Percentiles rank a stretch among this genome's conserved stretches.
These are phyloP conservation scores for Eucalyptus globulus DNA, from an alignment of 345 rosid genomes.

Conservation along the genomic window DNA sequence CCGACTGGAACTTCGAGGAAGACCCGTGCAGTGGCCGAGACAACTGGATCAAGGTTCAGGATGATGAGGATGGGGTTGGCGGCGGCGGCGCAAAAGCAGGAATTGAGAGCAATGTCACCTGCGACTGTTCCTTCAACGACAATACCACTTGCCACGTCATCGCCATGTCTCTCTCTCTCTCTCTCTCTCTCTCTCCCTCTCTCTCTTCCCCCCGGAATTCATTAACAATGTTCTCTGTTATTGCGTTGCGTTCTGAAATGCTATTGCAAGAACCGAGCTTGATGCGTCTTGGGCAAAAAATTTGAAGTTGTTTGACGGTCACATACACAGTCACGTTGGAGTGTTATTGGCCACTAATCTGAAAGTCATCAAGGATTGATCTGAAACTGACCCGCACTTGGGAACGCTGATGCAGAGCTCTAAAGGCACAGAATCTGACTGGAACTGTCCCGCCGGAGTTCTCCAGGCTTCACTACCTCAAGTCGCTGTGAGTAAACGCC, in stretches of 20 bases:
- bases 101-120: constrained; percentile 42
- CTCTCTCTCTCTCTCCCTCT: background rate
- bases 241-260: background rate
- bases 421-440: constrained; percentile 57
- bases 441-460: constrained; percentile 66
- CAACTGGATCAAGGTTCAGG: constrained; percentile 23
- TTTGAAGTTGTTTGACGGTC: background rate
- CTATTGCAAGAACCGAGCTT: background rate
- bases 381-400: background rate
- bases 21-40: constrained; percentile 79
- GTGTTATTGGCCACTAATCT: background rate
- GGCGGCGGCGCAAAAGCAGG: constrained; percentile 17
- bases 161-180: constrained; percentile 26
- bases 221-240: background rate
- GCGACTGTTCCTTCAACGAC: constrained; percentile 32
- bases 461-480: constrained; percentile 55
- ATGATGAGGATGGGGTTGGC: background rate
- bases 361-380: background rate
- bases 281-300: background rate
- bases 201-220: background rate
- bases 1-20: constrained; percentile 52
- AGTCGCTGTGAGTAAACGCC: constrained; percentile 40
- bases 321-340: background rate
- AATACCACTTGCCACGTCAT: constrained; percentile 56
- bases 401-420: constrained; percentile 22